Evolutionary conservation across 1,284 basidiomycete species (phyloP).

Genomic region (Sporisorium sorghi): DNA sequence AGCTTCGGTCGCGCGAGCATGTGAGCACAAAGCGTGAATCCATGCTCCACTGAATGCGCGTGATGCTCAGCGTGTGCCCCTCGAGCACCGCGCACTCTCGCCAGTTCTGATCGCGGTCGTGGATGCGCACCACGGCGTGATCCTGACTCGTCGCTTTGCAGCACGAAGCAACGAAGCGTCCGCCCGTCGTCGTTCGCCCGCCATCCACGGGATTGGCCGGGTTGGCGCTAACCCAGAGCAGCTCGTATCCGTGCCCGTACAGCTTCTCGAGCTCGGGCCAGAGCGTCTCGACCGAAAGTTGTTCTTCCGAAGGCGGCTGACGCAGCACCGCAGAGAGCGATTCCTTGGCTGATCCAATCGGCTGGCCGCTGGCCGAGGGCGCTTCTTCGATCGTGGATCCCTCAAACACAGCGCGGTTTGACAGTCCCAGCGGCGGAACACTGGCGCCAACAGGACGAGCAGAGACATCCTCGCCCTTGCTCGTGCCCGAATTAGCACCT

Average conservation of each 20-base stretch:
- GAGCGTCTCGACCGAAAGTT: slow-evolving; percentile 83
- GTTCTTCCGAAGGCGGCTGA: slow-evolving; percentile 73
- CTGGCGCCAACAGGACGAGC: slow-evolving; percentile 55
- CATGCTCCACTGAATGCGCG: slow-evolving; percentile 86
- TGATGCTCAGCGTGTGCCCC: slow-evolving; percentile 90
- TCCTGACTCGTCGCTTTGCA: slow-evolving; percentile 88
- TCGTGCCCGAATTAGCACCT: neutral
- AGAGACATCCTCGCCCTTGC: slow-evolving; percentile 15
- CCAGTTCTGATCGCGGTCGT: slow-evolving; percentile 78
- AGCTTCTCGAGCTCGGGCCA: slow-evolving; percentile 98
- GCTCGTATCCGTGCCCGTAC: slow-evolving; percentile 98
- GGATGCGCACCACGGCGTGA: slow-evolving; percentile 88
- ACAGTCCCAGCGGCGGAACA: slow-evolving; percentile 65
- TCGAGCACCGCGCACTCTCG: slow-evolving; percentile 76
- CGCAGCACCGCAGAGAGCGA: slow-evolving; percentile 40
- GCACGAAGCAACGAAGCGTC: slow-evolving; percentile 84
- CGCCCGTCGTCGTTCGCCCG: slow-evolving; percentile 67
- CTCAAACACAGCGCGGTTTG: slow-evolving; percentile 63
- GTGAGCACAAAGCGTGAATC: slow-evolving; percentile 83
- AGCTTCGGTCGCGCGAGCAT: slow-evolving; percentile 90
- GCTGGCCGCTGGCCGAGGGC: slow-evolving; percentile 48
- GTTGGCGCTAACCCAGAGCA: slow-evolving; percentile 69
- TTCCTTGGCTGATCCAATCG: slow-evolving; percentile 42
- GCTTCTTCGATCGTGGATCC: slow-evolving; percentile 34
- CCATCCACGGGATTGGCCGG: slow-evolving; percentile 23